Percentiles rank a stretch among this genome's conserved stretches.
phyloP scores from a whole-genome alignment of 1,284 basidiomycete genomes.

The Neonothopanus nambi region DNA sequence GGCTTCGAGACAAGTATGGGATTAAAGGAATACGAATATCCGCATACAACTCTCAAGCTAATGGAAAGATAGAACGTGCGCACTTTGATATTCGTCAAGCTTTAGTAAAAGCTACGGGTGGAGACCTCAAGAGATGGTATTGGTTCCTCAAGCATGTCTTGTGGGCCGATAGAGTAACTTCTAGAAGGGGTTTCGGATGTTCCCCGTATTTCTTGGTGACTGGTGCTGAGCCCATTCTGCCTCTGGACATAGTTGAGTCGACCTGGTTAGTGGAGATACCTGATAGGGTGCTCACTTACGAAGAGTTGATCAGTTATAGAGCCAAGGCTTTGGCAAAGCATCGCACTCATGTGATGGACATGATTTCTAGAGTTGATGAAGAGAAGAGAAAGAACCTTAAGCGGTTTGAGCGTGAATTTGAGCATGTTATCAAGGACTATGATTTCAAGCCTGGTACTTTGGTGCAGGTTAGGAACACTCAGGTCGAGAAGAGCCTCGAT shows the following conservation, averaged over 20 bases:
- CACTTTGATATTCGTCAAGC: no score
- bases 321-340: slow-evolving; percentile 9
- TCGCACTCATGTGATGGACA: slow-evolving; percentile 1
- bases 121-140: no score
- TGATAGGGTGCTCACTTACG: neutral
- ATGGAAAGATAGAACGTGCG: no score
- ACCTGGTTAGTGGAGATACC: no score
- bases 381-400: neutral
- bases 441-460: slow-evolving; percentile 9
- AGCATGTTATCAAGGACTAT: slow-evolving; percentile 4
- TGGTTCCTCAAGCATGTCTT: no score
- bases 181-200: no score
- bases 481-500: slow-evolving; percentile 8
- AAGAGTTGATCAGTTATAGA: slow-evolving; percentile 5
- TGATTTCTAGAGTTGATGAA: neutral
- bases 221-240: no score
- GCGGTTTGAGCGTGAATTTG: slow-evolving; percentile 4
- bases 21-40: neutral
- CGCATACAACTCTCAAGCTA: neutral
- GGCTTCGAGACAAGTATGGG: neutral
- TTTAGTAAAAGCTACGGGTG: no score
- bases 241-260: no score
- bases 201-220: no score
- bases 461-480: slow-evolving; percentile 5
- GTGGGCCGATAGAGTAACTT: no score